Base-by-base conservation (phyloP, 345 rosid genomes). In the Brassica incana region DNA sequence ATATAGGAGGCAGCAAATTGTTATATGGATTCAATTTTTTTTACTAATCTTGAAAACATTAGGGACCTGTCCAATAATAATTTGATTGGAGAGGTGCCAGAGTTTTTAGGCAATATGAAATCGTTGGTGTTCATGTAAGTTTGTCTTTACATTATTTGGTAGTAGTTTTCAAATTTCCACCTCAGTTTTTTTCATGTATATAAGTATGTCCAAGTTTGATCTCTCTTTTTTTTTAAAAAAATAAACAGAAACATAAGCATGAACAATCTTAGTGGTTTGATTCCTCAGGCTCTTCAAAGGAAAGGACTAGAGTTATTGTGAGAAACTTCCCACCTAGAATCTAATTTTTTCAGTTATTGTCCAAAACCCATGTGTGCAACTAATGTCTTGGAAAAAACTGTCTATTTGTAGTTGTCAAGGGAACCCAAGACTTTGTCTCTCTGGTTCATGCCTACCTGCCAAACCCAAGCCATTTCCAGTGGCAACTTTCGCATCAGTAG, bases 71-170 rank as follows among this genome's bases (percentile, higher is more conserved):
- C 64, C 88, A 59, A 59, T 59, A 59, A 59, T 23, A 59, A 23
- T 27, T 59, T 59, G 64, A 9, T 2, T 59, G 64, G 93, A 36
- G 2, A 27, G 0, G 64, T 91, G 23, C 91, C 90, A 0, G 82
- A 75, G 2, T 81, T 83, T 78, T 80, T 89, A 5, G 79, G 87
- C 12, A 63, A 77, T 18, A 27, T 89, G 79, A 15, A 80, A 8
- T 80, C 76, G 35, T 71, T 91, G 70, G 69, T 25, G 32, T 1
- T 77, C 69, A 72, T 91, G 91, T 89, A 79, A 85, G 92, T 20
- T 66, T 38, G 23, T 56, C 18, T 67, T 50, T 30, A 66, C 9
- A 30, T 50, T 1, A 65, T 50, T 3, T 27, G 14, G 58, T 8
- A 1, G 6, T 72, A 2, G 6, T 78, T 78, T 54, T 18, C 0